A percentile compares a stretch with the other conserved stretches of the same genome.
These are phyloP conservation scores for Phaeosphaeria sp. DNA, from an alignment of 2,329 filamentous ascomycete genomes.

Conservation along the genomic window DNA sequence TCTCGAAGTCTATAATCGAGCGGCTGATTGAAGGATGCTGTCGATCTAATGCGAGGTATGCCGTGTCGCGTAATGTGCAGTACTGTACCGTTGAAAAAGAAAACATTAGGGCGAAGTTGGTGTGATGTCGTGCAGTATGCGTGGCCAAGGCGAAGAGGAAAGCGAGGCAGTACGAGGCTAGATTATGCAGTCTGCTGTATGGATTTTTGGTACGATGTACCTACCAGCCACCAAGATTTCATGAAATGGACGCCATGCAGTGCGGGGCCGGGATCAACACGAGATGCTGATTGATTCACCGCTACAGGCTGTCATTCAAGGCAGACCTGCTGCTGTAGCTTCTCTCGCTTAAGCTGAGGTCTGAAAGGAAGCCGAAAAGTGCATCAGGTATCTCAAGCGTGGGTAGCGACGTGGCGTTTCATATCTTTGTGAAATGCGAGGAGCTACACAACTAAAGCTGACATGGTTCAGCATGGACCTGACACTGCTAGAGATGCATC, in stretches of 20 bases:
- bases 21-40: background rate
- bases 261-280: background rate
- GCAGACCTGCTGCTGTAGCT: background rate
- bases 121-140: slow-evolving; percentile 3
- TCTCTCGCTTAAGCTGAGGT: background rate
- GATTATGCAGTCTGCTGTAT: background rate
- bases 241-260: background rate
- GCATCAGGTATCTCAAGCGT: background rate
- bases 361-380: background rate
- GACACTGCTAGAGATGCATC: background rate
- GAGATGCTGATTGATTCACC: background rate
- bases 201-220: background rate
- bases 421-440: background rate
- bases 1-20: background rate
- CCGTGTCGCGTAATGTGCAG: background rate
- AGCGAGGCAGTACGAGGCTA: background rate
- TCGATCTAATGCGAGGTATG: background rate
- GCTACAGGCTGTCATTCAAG: background rate
- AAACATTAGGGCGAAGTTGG: background rate
- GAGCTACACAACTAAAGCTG: background rate
- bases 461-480: background rate
- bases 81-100: background rate
- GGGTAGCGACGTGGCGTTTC: background rate
- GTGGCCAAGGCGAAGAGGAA: background rate
- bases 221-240: background rate